phyloP scores from a whole-genome alignment of 192 early-diverging fungal genomes.

The Phlyctochytrium bullatum region DNA sequence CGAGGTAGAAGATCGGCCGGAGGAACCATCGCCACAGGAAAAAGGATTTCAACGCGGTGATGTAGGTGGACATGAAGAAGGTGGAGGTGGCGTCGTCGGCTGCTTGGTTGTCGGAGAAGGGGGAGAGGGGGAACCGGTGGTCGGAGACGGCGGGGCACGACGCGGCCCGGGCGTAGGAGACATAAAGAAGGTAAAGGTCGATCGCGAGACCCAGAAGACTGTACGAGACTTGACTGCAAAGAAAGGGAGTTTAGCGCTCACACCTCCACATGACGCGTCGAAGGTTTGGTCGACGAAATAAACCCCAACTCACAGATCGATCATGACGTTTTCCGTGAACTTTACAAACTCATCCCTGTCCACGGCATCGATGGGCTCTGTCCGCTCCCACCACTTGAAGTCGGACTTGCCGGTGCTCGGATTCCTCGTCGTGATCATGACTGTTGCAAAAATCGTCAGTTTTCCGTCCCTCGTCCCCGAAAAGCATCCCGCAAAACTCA shows the following conservation, averaged over 20 bases:
- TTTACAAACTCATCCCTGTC: background rate
- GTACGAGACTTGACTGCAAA: background rate
- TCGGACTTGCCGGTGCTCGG: background rate
- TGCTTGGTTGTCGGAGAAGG: background rate
- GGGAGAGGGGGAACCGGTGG: background rate
- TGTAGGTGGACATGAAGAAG: background rate
- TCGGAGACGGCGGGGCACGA: background rate
- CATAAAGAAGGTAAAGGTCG: background rate
- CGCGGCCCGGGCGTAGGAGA: background rate
- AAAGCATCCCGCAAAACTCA: background rate
- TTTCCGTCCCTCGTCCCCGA: background rate
- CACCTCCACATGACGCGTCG: too few species aligned
- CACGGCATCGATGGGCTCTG: conserved; percentile 1
- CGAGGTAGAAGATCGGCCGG: too few species aligned
- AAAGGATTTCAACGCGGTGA: background rate
- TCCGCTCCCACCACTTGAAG: conserved; percentile 8
- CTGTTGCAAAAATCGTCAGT: background rate
- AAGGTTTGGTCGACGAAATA: too few species aligned
- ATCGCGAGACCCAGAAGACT: background rate
- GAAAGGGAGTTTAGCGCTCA: background rate
- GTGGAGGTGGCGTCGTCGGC: background rate
- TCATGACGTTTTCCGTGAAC: conserved; percentile 4
- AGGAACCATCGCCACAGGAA: too few species aligned
- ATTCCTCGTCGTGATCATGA: conserved; percentile 4
- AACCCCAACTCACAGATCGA: background rate